Base-by-base conservation (phyloP, 2,329 filamentous ascomycete genomes). In the Penicillium sp. region DNA sequence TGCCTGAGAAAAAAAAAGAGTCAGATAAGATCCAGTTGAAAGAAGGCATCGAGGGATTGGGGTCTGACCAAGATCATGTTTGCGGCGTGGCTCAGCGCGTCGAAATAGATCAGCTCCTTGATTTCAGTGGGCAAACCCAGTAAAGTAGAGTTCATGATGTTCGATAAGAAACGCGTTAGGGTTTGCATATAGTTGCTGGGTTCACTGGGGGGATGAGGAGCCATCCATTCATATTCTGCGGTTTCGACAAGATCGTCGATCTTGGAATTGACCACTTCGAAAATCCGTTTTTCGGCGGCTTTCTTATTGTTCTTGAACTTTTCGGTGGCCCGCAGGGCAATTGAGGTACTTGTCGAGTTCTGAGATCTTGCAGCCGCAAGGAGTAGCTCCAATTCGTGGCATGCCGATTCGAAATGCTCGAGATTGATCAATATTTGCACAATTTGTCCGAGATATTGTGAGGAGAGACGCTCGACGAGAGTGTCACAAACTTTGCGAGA, bases 391-490 rank as follows among this genome's bases (percentile, higher is more conserved):
- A 98, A 77, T 62, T 97, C 90, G 59, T 84, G 81, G 65, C 93
- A 97, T 4, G 93, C 93, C 41, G 82, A 88, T 71, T 97, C 91
- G 66, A 98, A 97, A 68, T 98, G 90, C 66, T 97, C 91, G 13
- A 98, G 74, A 64, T 98, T 98, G 63, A 95, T 98, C 45, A 98
- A 77, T 58, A 98, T 98, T 66, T 98, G 93, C 25, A 98, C 93
- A 55, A 98, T 97, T 67, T 98, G 93, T 3, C 93, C 93, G 1
- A 96, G 79, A 64, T 98, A 97, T 66, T 97, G 91, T 2, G 90
- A 94, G 59, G 82, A 86, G 5, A 98, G 78, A 44, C 89, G 82
- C 60, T 96, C 89, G 11, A 97, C 85, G 8, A 98, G 79, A 4
- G 86, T 88, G 60, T 88, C 82, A 76, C 91, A 97, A 51, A 98